Evolutionary conservation across 2,329 filamentous ascomycete genomes (phyloP), one percentile per base, ranked within the genome.

Genomic region (Hypoxylon sp.): DNA sequence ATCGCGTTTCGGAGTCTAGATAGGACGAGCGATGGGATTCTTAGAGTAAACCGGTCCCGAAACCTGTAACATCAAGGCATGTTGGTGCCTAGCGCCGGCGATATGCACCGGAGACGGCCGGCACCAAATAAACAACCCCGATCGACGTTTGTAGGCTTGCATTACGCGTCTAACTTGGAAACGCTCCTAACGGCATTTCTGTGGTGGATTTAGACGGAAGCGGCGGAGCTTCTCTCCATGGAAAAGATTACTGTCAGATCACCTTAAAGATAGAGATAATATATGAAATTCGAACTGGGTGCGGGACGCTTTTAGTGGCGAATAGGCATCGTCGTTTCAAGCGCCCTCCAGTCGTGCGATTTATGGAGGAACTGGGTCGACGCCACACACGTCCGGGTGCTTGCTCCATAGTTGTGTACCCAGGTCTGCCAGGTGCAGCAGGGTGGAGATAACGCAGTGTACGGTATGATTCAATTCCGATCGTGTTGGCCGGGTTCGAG

Each of bases 401-500:
- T 55, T 40, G 31, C 20, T 55, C 33, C 31, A 55, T 27, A 25
- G 20, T 25, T 14, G 11, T 25, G 44, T 7, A 46, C 42, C 14
- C 17, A 46, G 20, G 20, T 20, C 20, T 6, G 17, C 33, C 40
- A 35, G 51, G 25, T 33, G 46, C 37, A 40, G 4, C 6, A 22
- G n/a, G 20, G 27, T 48, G 40, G 17, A 57, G 14, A 54, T 11
- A 22, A 1, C 25, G 53, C 35, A 55, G 35, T 42, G 8, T 44
- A 17, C 27, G 13, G 14, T 55, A 48, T 42, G 55, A 57, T 57
- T 33, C 27, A 31, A 46, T 48, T 57, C 54, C 48, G 40, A 57
- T 57, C 54, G 40, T 17, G n/a, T 17, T 44, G 4, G 20, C 40
- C 17, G 40, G 55, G 33, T 57, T 57, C 55, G 55, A 57, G 55